A percentile compares a stretch with the other conserved stretches of the same genome.
phyloP scores from a whole-genome alignment of 768 basidiomycete genomes.

The Panus rudis region DNA sequence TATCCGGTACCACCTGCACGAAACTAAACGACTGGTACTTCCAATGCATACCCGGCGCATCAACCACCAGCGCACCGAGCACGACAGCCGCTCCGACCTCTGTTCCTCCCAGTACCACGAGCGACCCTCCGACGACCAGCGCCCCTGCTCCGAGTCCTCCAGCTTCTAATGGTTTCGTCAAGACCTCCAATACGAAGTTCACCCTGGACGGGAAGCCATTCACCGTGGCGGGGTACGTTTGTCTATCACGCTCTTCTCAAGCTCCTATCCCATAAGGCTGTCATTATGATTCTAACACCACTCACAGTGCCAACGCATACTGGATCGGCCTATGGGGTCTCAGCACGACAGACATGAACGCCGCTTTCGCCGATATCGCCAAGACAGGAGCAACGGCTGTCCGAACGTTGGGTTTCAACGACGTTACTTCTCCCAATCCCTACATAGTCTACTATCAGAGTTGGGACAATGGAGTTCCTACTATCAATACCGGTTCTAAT shows the following conservation, averaged over 20 bases:
- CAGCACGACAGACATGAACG: constrained; percentile 42
- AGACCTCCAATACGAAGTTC: constrained; percentile 46
- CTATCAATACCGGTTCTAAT: constrained; percentile 46
- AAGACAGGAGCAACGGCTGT: constrained; percentile 44
- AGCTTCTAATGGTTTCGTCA: constrained; percentile 30
- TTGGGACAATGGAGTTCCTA: constrained; percentile 43
- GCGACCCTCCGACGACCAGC: constrained; percentile 7
- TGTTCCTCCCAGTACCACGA: constrained; percentile 4
- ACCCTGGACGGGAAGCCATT: constrained; percentile 41
- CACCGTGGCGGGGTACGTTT: constrained; percentile 47
- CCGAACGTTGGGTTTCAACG: constrained; percentile 54
- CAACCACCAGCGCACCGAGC: not conserved
- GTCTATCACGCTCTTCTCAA: too few relatives aligned
- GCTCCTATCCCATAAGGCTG: too few relatives aligned
- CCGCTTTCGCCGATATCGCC: constrained; percentile 45
- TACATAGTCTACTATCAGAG: constrained; percentile 50
- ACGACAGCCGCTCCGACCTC: constrained; percentile 7
- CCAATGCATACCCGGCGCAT: constrained; percentile 30
- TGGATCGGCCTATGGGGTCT: constrained; percentile 50
- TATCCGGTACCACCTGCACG: constrained; percentile 30
- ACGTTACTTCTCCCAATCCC: constrained; percentile 41
- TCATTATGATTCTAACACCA: too few relatives aligned
- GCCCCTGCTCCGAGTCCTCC: constrained; percentile 10
- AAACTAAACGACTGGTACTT: constrained; percentile 34
- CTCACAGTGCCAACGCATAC: constrained; percentile 42